These are phyloP conservation scores for Sporothrix protearum DNA, from an alignment of 2,329 filamentous ascomycete genomes.

Conservation along the genomic window DNA sequence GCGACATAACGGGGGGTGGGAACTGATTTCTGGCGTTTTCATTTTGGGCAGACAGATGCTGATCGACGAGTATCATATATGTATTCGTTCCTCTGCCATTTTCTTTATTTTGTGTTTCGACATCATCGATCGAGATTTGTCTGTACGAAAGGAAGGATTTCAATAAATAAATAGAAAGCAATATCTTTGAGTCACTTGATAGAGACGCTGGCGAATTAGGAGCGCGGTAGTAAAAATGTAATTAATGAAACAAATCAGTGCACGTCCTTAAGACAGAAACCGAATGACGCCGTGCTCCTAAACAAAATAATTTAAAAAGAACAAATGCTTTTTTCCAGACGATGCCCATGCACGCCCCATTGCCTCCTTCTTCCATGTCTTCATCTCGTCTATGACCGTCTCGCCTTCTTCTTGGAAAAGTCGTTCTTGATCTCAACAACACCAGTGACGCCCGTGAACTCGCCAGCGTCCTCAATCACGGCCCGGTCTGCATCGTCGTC, in stretches of 20 bases:
- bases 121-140: not conserved
- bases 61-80: not conserved
- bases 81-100: not conserved
- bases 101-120: not conserved
- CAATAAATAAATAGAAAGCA: not conserved
- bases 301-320: constrained; percentile 15
- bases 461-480: constrained; percentile 1
- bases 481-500: constrained; percentile 32
- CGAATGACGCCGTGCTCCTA: constrained; percentile 22
- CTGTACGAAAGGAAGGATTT: not conserved
- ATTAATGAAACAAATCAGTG: constrained; percentile 1
- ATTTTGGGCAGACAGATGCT: not conserved
- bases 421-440: constrained; percentile 30
- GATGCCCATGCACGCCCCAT: not conserved
- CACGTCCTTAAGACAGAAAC: constrained; percentile 5
- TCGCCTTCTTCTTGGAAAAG: constrained; percentile 39
- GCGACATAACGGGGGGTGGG: not conserved
- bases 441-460: constrained; percentile 20
- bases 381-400: constrained; percentile 31
- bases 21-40: constrained; percentile 2
- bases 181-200: not conserved
- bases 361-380: not conserved
- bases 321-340: constrained; percentile 9
- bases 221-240: not conserved
- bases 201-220: not conserved